phyloP scores from a whole-genome alignment of 805 yeast species.

The Saccharomyces paradoxus region DNA sequence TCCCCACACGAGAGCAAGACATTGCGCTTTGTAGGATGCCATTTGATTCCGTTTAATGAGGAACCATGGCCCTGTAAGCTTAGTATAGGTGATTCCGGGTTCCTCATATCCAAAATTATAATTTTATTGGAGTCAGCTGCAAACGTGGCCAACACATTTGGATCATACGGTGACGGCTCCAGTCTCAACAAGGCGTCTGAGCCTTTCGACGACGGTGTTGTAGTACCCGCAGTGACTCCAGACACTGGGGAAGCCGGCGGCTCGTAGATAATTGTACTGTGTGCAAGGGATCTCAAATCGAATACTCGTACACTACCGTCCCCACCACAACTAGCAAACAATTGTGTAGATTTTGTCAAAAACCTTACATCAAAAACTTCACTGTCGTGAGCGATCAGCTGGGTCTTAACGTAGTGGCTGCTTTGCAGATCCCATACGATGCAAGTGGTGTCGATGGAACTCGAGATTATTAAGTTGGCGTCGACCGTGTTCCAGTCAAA shows the following conservation, averaged over 20 bases:
- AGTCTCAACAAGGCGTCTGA: slow-evolving; percentile 62
- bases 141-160: slow-evolving; percentile 75
- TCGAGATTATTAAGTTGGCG: slow-evolving; percentile 64
- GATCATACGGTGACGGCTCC: slow-evolving; percentile 71
- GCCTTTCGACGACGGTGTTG: slow-evolving; percentile 13
- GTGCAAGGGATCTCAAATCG: slow-evolving; percentile 82
- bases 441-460: slow-evolving; percentile 93
- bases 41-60: slow-evolving; percentile 61
- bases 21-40: slow-evolving; percentile 72
- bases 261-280: slow-evolving; percentile 90
- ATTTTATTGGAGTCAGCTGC: slow-evolving; percentile 62
- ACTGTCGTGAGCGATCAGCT: slow-evolving; percentile 90
- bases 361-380: slow-evolving; percentile 92
- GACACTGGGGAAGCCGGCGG: slow-evolving; percentile 34
- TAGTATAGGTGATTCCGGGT: slow-evolving; percentile 76
- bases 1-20: slow-evolving; percentile 57
- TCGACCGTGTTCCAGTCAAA: slow-evolving; percentile 86
- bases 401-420: slow-evolving; percentile 67
- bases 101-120: slow-evolving; percentile 71
- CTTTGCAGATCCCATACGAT: slow-evolving; percentile 76
- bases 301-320: slow-evolving; percentile 93
- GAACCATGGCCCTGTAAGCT: slow-evolving; percentile 60
- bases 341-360: slow-evolving; percentile 54
- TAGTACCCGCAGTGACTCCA: slow-evolving; percentile 8
- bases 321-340: slow-evolving; percentile 88